Base-by-base conservation (phyloP, 495 filamentous ascomycete genomes). In the Xylaria nigripes region DNA sequence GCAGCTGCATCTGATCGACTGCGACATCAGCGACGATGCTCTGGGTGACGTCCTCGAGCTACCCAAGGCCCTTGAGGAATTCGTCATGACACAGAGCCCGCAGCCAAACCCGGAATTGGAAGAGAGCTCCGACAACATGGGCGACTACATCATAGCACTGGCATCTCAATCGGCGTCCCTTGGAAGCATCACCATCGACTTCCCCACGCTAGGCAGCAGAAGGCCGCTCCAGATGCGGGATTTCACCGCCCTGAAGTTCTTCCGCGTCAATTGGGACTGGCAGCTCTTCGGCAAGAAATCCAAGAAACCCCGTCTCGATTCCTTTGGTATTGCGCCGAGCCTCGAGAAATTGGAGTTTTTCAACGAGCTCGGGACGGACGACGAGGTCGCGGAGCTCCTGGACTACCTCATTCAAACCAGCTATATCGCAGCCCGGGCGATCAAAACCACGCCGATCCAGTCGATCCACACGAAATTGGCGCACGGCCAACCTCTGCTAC, bases 1-100 rank as follows among this genome's bases (percentile, higher is more conserved):
- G 45, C 48, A 53, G 16, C 58, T 69, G 5, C 59, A 65, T 45
- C 57, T 69, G 18, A 59, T 67, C 32, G 61, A 69, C 29, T 69
- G 66, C 52, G 66, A 69, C 51, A 66, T 69, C 51, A 67, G 65
- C 50, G 66, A 69, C 53, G 66, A 69, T 45, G 66, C 63, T 0
- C 60, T 69, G 2, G 54, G 63, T n/a, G 66, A 69, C 32, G 59
- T 69, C n/a, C 58, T 69, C 21, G 54, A 61, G 42, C 56, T 64
- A 34, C 66, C 66, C 2, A 60, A 64, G 43, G 60, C 48, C 19
- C 24, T 69, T 6, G 52, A 59, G 29, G 63, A 66, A 30, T 59
- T 69, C 43, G 59, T 60, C 54, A 67, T 69, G 53, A 64, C 57
- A 10, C 66, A 69, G 42, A 50, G 55, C 32, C 23, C 46, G 21